phyloP scores from a whole-genome alignment of 2,329 filamentous ascomycete genomes.

The Aphanocladium album region DNA sequence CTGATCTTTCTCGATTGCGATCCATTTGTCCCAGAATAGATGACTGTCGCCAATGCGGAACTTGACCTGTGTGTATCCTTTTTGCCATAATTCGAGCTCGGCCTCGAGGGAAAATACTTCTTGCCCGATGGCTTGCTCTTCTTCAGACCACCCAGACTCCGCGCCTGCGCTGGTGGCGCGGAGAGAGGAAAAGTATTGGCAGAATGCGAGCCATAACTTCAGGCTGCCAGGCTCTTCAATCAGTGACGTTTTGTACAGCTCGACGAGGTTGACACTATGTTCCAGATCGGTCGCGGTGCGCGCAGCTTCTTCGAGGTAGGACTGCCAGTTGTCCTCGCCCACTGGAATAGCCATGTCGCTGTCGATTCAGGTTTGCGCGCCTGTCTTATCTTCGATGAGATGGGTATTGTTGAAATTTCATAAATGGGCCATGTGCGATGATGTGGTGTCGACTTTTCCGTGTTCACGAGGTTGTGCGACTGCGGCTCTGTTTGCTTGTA shows the following conservation, averaged over 20 bases:
- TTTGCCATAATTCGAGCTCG: slow-evolving; percentile 64
- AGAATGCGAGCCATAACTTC: slow-evolving; percentile 71
- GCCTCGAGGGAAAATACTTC: slow-evolving; percentile 67
- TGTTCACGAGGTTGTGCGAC: neutral
- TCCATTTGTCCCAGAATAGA: slow-evolving; percentile 73
- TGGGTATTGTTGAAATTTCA: neutral
- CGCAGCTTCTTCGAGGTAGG: slow-evolving; percentile 69
- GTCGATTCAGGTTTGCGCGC: slow-evolving; percentile 11
- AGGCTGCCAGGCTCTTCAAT: slow-evolving; percentile 68
- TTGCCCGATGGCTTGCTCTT: slow-evolving; percentile 63
- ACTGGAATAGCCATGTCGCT: slow-evolving; percentile 51
- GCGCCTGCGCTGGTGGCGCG: slow-evolving; percentile 54
- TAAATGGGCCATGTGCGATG: neutral
- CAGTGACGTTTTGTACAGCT: slow-evolving; percentile 66
- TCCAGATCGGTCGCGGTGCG: slow-evolving; percentile 57
- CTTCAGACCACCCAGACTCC: slow-evolving; percentile 54
- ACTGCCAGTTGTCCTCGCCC: slow-evolving; percentile 72
- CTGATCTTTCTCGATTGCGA: slow-evolving; percentile 65
- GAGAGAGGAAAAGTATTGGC: slow-evolving; percentile 70
- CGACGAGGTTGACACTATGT: slow-evolving; percentile 63
- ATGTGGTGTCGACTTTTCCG: neutral
- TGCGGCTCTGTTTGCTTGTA: neutral
- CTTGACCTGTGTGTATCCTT: slow-evolving; percentile 66
- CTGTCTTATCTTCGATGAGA: neutral
- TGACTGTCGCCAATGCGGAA: slow-evolving; percentile 74